These are phyloP conservation scores for Penicillium brasilianum DNA, from an alignment of 2,329 filamentous ascomycete genomes.

Conservation along the genomic window DNA sequence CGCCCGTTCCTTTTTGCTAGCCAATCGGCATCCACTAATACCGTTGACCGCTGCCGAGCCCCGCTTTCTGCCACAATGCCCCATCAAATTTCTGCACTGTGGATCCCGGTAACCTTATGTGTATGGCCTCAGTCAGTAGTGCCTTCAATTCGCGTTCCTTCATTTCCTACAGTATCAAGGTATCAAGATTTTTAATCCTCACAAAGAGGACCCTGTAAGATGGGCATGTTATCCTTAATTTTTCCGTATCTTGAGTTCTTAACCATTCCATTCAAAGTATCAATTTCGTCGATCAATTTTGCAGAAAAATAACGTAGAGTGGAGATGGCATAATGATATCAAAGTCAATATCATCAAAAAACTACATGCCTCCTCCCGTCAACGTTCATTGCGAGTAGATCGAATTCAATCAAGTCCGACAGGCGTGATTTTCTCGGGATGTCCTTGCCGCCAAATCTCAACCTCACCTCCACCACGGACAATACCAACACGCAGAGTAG, in stretches of 20 bases:
- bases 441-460: conserved; percentile 72
- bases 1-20: neutral
- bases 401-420: neutral
- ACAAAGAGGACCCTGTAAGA: no score
- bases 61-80: neutral
- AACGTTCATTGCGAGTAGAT: neutral
- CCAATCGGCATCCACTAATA: neutral
- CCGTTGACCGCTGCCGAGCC: neutral
- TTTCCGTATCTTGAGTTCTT: no score
- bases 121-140: no score
- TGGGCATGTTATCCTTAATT: no score
- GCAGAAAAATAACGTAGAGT: neutral
- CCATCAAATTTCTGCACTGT: neutral
- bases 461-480: conserved; percentile 86
- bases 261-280: neutral
- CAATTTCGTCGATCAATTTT: neutral
- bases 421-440: neutral
- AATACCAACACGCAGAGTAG: conserved; percentile 87
- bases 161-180: no score
- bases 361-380: neutral
- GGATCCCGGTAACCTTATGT: no score
- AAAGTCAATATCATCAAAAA: no score
- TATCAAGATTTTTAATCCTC: no score
- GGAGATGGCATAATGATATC: neutral
- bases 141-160: no score